Evolutionary conservation across 805 yeast genomes (phyloP).

Genomic region (Yamadazyma sp.): DNA sequence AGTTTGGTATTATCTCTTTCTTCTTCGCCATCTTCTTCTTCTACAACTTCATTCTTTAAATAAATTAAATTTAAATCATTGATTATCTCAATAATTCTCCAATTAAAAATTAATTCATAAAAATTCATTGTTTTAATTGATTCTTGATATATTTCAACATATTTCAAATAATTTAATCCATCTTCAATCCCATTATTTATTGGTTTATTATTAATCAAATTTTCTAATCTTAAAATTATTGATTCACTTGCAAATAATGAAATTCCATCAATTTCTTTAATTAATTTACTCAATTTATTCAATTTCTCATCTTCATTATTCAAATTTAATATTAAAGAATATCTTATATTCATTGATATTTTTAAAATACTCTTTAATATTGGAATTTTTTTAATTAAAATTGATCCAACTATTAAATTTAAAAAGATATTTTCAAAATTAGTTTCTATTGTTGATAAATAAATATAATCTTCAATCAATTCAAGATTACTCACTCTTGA

Average conservation of each 20-base stretch:
- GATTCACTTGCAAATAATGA: constrained; percentile 25
- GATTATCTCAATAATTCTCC: constrained; percentile 36
- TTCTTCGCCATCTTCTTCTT: constrained; percentile 4
- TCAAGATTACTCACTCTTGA: neutral
- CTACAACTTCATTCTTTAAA: constrained; percentile 18
- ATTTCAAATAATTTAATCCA: constrained; percentile 28
- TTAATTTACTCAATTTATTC: constrained; percentile 20
- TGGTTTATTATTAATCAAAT: constrained; percentile 19
- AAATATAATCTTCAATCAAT: constrained; percentile 25
- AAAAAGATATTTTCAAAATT: constrained; percentile 34
- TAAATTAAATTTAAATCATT: constrained; percentile 30
- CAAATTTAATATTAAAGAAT: constrained; percentile 25
- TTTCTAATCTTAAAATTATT: constrained; percentile 25
- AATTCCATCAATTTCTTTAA: constrained; percentile 30
- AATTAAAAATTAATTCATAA: constrained; percentile 26
- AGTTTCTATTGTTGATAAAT: constrained; percentile 25
- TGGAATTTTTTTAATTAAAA: constrained; percentile 23
- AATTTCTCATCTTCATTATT: constrained; percentile 24
- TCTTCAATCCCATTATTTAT: constrained; percentile 24
- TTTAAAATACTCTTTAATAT: constrained; percentile 17
- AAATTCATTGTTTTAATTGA: constrained; percentile 14
- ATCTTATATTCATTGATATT: constrained; percentile 23
- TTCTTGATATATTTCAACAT: constrained; percentile 25
- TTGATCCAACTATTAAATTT: constrained; percentile 24
- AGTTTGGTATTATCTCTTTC: constrained; percentile 5